These are phyloP conservation scores for Plasmodium knowlesi DNA, from an alignment of 169 alveolate species.

Conservation along the genomic window DNA sequence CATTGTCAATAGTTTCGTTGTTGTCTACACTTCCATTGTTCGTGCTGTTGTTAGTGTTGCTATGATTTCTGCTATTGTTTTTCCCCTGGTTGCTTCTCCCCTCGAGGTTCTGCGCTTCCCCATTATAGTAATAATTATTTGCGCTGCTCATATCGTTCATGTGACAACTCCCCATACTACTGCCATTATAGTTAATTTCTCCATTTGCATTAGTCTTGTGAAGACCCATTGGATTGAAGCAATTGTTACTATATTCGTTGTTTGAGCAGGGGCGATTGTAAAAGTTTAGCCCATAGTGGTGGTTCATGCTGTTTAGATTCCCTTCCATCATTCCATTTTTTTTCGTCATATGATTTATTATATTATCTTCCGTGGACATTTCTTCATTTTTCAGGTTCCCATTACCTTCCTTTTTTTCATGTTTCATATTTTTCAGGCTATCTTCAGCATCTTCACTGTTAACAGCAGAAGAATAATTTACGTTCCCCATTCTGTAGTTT, in stretches of 20 bases:
- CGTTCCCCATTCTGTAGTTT: slow-evolving; percentile 11
- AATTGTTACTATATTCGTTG: slow-evolving; percentile 6
- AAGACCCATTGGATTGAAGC: not conserved
- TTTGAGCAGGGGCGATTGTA: not conserved
- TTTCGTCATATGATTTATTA: not conserved
- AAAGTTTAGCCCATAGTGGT: not conserved
- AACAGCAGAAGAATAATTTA: not conserved
- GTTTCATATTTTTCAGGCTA: not conserved
- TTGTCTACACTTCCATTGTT: slow-evolving; percentile 20
- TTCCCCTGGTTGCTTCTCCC: not conserved
- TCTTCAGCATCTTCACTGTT: not conserved
- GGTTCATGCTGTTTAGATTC: not conserved
- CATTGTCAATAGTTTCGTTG: slow-evolving; percentile 1
- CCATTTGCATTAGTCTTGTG: not conserved
- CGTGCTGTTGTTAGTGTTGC: slow-evolving; percentile 11
- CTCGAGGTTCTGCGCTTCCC: not conserved
- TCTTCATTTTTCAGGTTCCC: not conserved
- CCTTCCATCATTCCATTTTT: not conserved
- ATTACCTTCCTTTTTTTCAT: slow-evolving; percentile 15
- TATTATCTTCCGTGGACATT: not conserved
- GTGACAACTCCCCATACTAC: not conserved
- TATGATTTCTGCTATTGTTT: slow-evolving; percentile 10
- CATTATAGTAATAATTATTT: slow-evolving; percentile 8
- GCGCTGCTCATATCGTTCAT: not conserved
- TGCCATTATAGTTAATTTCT: slow-evolving; percentile 1